phyloP scores from a whole-genome alignment of 176 grass and related monocot genomes.

The Pontederia paniculata region DNA sequence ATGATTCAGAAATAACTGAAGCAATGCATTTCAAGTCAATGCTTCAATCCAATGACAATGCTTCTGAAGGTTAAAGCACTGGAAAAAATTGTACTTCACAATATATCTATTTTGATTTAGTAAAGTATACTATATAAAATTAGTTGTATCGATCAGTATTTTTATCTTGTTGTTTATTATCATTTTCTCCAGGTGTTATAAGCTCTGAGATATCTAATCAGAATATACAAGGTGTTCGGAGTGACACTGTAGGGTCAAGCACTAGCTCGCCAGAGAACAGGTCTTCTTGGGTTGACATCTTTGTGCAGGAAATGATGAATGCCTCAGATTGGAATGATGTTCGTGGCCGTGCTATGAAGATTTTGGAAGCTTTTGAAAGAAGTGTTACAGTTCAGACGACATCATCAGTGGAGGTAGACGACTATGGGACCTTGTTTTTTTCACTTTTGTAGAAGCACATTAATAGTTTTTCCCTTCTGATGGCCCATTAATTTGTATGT shows the following conservation, averaged over 20 bases:
- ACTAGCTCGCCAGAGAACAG: not conserved
- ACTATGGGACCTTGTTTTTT: not conserved
- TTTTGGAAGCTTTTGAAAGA: constrained; percentile 21
- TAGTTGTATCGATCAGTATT: not conserved
- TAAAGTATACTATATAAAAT: not conserved
- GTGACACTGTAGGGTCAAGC: not conserved
- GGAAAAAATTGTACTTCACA: too few species aligned
- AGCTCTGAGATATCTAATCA: constrained; percentile 8
- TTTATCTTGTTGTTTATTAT: not conserved
- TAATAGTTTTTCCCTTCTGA: not conserved
- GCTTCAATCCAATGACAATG: constrained; percentile 2
- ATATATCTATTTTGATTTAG: not conserved
- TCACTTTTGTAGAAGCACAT: not conserved
- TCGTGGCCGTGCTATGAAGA: constrained; percentile 14
- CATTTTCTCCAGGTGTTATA: not conserved
- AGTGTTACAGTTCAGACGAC: constrained; percentile 1
- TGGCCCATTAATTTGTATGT: not conserved
- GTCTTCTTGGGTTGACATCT: constrained; percentile 20
- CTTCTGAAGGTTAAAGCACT: constrained; percentile 1
- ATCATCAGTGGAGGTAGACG: constrained; percentile 9
- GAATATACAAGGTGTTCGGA: not conserved
- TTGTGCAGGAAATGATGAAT: constrained; percentile 27
- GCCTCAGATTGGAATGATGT: constrained; percentile 21
- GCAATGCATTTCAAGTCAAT: not conserved
- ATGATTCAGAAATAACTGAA: constrained; percentile 17